phyloP scores from a whole-genome alignment of 164 flowering plant genomes.

The Vitis rotundifolia region DNA sequence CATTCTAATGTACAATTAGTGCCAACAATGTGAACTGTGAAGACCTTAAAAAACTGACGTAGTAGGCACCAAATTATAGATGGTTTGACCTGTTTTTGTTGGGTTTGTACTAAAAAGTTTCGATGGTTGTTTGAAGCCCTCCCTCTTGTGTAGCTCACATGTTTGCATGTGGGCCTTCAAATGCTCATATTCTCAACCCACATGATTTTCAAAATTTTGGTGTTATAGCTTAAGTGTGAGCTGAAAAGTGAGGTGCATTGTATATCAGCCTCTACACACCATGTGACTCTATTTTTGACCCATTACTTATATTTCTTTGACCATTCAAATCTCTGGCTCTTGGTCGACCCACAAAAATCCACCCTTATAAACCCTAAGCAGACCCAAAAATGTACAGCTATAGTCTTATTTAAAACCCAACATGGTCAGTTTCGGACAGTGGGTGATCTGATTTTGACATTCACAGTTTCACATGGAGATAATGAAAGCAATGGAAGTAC shows the following conservation, averaged over 20 bases:
- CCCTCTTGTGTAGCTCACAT: conserved; percentile 26
- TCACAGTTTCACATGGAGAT: neutral
- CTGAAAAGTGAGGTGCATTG: conserved; percentile 11
- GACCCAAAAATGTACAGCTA: too few species aligned
- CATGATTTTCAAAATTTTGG: conserved; percentile 7
- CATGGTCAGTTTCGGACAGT: neutral
- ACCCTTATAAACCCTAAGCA: too few species aligned
- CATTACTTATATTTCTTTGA: neutral
- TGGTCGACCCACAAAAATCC: too few species aligned
- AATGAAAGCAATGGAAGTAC: too few species aligned
- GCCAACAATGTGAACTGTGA: too few species aligned
- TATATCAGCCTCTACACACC: conserved; percentile 5
- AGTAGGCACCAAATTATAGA: neutral
- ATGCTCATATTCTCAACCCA: conserved; percentile 24
- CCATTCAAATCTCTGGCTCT: neutral
- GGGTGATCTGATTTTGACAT: neutral
- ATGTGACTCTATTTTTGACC: conserved; percentile 7
- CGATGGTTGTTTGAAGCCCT: neutral
- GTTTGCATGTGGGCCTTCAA: conserved; percentile 26
- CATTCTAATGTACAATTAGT: too few species aligned
- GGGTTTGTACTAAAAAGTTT: conserved; percentile 8
- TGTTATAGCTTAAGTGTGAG: neutral
- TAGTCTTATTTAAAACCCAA: neutral
- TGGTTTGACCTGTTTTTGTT: neutral
- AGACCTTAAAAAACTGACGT: too few species aligned